Base-by-base conservation (phyloP, 169 alveolate genomes). In the Sarcocystis neurona region DNA sequence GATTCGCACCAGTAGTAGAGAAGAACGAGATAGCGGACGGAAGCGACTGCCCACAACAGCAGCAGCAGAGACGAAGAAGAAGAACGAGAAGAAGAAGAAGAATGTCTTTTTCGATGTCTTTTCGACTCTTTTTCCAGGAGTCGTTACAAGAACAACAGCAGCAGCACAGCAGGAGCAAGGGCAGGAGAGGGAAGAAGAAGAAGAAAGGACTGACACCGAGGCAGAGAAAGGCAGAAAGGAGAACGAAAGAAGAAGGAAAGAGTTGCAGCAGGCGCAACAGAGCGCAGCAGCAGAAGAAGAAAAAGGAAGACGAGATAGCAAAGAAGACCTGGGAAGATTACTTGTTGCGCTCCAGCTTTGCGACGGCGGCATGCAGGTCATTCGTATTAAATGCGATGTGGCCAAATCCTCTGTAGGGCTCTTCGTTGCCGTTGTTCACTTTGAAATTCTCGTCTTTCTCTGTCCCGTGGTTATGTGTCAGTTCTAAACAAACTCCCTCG, bases 401-500 rank as follows among this genome's bases (percentile, higher is more conserved):
- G 32, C 97, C 97, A 86, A 94, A 94, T 32, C 97, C 97, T 50
- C 94, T 92, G 66, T 92, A 85, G 79, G 94, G 93, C 78, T 93
- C 96, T 66, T 72, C 92, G 63, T 94, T 94, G 32, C 97, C 97
- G 56, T 92, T 91, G 87, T 94, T 92, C 70, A 93, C 88, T 82
- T 79, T 90, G 72, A 87, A 85, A 32, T 87, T 68, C 39, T 53
- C 90, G 74, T 88, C 91, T 48, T 91, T 91, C 66, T 92, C 93
- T 39, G 92, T 85, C 44, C 94, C 94, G 68, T 92, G 93, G 89
- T 93, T 94, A 90, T 94, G 94, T 32, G 95, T 93, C 78, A 94
- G 90, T 87, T 94, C 95, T 79, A 94, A 70, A 58, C 92, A 87
- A n/a, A 90, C 93, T 30, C 91, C 85, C 68, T 94, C 87, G 8